A percentile compares a stretch with the other conserved stretches of the same genome.
These are phyloP conservation scores for Vigna nakashimae DNA, from an alignment of 306 rosid species.

Conservation along the genomic window DNA sequence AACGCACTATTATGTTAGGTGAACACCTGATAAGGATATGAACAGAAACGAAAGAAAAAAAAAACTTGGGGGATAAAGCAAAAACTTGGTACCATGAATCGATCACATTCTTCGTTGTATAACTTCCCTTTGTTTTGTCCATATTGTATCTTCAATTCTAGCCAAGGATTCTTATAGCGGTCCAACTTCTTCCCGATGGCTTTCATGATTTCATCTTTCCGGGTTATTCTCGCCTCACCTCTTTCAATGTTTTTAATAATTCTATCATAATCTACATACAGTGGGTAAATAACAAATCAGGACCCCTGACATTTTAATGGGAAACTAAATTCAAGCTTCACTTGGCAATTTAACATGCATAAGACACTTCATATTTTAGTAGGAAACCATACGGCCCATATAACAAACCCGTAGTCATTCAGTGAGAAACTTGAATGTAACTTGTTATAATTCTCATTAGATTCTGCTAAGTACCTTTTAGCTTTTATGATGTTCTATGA, in stretches of 20 bases:
- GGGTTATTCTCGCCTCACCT: constrained; percentile 97
- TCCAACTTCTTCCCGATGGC: constrained; percentile 98
- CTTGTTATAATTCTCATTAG: constrained; percentile 1
- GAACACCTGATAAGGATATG: neutral
- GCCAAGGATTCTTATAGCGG: constrained; percentile 99
- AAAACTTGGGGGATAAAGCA: neutral
- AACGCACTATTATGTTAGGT: neutral
- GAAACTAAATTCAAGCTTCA: constrained; percentile 1
- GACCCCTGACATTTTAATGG: neutral
- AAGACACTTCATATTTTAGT: neutral
- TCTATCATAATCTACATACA: constrained; percentile 84
- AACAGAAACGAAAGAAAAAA: neutral
- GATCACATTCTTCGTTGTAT: constrained; percentile 98
- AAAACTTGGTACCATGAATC: constrained; percentile 81
- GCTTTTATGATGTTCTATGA: neutral
- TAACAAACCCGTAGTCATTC: constrained; percentile 6
- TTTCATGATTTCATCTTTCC: constrained; percentile 98
- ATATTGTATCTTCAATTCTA: constrained; percentile 92
- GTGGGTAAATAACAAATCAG: constrained; percentile 13
- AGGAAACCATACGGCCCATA: constrained; percentile 3
- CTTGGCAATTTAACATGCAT: neutral
- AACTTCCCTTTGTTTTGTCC: constrained; percentile 98
- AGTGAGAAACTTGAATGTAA: neutral
- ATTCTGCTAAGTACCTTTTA: neutral
- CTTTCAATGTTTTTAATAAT: constrained; percentile 96